Evolutionary conservation across 331 rosid genomes (phyloP).

Genomic region (Telfairia occidentalis): DNA sequence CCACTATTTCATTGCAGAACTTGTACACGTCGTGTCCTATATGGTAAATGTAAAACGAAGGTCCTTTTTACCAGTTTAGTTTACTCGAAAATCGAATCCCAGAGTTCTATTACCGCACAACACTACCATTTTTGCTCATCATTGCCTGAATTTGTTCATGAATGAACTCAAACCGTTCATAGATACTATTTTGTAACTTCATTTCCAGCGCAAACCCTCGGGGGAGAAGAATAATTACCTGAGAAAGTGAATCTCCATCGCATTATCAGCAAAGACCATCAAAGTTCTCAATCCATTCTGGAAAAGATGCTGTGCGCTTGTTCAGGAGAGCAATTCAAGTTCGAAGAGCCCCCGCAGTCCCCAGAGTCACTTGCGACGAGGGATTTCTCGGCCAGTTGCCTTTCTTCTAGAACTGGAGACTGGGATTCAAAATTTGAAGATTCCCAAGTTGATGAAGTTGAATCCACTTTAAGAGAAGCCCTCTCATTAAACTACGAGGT

Average conservation of each 20-base stretch:
- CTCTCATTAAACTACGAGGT: constrained; percentile 92
- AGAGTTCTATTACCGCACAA: neutral
- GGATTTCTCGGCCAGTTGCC: constrained; percentile 87
- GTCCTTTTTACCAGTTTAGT: neutral
- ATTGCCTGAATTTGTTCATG: neutral
- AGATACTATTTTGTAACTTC: neutral
- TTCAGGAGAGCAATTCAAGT: constrained; percentile 86
- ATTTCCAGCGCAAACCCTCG: neutral
- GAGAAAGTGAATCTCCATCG: neutral
- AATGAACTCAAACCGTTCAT: neutral
- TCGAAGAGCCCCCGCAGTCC: constrained; percentile 80
- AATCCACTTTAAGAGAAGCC: constrained; percentile 82
- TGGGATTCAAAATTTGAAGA: constrained; percentile 71
- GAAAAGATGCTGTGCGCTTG: constrained; percentile 89
- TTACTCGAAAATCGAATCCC: neutral
- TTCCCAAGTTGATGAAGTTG: constrained; percentile 81
- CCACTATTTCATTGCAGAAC: neutral
- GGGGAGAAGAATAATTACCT: constrained; percentile 4
- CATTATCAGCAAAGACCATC: neutral
- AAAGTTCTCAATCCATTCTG: neutral
- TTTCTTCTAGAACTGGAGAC: constrained; percentile 85
- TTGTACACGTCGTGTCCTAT: neutral
- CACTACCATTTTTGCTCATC: neutral
- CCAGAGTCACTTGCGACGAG: constrained; percentile 93
- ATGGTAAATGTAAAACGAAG: neutral